phyloP scores from a whole-genome alignment of 805 yeast genomes.

The Komagataella populi region DNA sequence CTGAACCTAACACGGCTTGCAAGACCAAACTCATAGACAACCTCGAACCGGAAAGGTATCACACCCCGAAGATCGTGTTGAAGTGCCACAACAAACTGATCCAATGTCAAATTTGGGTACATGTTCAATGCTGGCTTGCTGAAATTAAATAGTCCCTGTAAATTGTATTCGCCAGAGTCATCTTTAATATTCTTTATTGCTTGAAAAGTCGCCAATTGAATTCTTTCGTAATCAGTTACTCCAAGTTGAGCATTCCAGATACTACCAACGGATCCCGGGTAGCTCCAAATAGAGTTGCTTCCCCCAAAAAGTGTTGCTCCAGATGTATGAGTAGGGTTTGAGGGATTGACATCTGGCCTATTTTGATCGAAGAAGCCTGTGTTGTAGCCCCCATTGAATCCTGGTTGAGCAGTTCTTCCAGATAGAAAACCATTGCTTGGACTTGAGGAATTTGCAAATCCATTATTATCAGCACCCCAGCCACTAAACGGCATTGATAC shows the following conservation, averaged over 20 bases:
- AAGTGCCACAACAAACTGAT: conserved; percentile 17
- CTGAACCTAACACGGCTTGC: conserved; percentile 25
- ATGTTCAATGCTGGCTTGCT: conserved; percentile 13
- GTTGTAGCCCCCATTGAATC: neutral
- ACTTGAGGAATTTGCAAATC: neutral
- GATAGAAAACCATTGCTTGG: neutral
- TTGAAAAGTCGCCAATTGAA: conserved; percentile 27
- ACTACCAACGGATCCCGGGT: conserved; percentile 3
- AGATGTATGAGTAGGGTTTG: neutral
- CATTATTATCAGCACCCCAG: neutral
- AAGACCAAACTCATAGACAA: conserved; percentile 28
- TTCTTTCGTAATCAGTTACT: conserved; percentile 16
- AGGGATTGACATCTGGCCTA: neutral
- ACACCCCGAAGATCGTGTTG: conserved; percentile 16
- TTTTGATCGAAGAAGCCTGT: neutral
- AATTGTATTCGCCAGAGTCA: neutral
- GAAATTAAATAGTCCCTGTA: conserved; percentile 11
- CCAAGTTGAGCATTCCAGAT: conserved; percentile 3
- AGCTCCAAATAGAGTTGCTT: conserved; percentile 12
- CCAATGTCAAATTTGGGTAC: conserved; percentile 16
- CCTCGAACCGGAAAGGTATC: conserved; percentile 22
- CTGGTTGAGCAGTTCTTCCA: neutral
- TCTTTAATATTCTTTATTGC: neutral
- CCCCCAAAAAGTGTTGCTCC: conserved; percentile 1
- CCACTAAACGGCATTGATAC: neutral